Base-by-base conservation (phyloP, 768 basidiomycete species). In the Mycena albidolilacea region DNA sequence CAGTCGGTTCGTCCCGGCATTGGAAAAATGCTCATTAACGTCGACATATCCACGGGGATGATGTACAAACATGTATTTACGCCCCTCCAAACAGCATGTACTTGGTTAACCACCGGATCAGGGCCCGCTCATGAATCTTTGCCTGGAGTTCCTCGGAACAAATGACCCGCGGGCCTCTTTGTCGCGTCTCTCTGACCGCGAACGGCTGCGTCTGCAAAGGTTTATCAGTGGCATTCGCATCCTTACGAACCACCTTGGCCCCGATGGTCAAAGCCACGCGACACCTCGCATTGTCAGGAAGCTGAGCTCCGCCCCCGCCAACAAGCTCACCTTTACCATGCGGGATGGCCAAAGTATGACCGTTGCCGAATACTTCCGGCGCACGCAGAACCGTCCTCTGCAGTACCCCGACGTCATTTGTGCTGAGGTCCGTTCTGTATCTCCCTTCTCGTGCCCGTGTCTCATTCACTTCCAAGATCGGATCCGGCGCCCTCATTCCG, bases 351-450 rank as follows among this genome's bases (percentile, higher is more conserved):
- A 79, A 3, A 75, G 70, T 0, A 82, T 85, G 80, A 88, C 85
- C 0, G 89, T 89, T 2, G 86, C 85, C 1, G 75, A 86, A 9
- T 91, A 95, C 76, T 95, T 93, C 81, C 81, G 82, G 69, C 80
- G 77, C 12, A 83, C 87, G 7, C 83, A 89, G 65, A 91, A 90
- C 72, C 84, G 83, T 2, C 83, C 85, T 5, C 82, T 96, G 3
- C 82, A 84, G 65, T 91, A 81, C 77, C 94, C 95, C 0, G 87
- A 92, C 38, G 79, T 92, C 1, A 82, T 91, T 17, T 95, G 94
- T 74, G 59, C 39, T 3, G 38, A 60, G 38, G 59, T 60, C 3
- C 38, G 59, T 60, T 41, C 8, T 38, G 9, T 14, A 30, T 38
- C 35, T 9, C 10, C 15, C 3, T 58, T 39, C 8, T 35, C 57